Evolutionary conservation across 2,329 filamentous ascomycete species (phyloP).

Genomic region (Nectriaceae sp.): DNA sequence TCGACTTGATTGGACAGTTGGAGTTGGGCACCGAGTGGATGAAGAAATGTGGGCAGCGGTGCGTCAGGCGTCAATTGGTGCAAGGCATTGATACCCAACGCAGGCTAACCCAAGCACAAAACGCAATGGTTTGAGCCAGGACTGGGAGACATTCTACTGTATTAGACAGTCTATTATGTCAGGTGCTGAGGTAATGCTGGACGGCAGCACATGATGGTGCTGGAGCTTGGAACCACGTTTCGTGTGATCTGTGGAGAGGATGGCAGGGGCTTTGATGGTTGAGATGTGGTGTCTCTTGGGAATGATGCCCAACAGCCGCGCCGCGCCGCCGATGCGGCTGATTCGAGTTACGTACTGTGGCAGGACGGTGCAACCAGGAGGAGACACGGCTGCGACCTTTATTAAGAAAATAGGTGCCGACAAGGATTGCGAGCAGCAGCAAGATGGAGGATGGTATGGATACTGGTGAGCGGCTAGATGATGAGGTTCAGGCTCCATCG

Average conservation of each 20-base stretch:
- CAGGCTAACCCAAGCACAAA: conserved; percentile 5
- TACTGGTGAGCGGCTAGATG: no score
- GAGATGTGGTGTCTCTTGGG: conserved; percentile 7
- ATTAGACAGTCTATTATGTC: conserved; percentile 6
- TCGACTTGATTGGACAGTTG: conserved; percentile 25
- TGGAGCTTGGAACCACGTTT: conserved; percentile 26
- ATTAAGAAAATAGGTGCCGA: conserved; percentile 16
- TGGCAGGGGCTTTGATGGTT: conserved; percentile 6
- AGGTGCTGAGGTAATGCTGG: conserved; percentile 25
- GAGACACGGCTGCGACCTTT: conserved; percentile 15
- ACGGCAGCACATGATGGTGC: conserved; percentile 22
- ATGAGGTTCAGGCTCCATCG: conserved; percentile 22
- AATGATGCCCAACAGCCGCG: conserved; percentile 30
- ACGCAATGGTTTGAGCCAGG: background rate
- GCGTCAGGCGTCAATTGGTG: conserved; percentile 36
- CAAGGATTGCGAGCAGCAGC: conserved; percentile 12
- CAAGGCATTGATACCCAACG: conserved; percentile 43
- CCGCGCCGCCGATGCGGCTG: no score
- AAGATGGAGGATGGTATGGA: conserved; percentile 8
- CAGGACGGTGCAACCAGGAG: conserved; percentile 20
- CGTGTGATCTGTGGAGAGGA: conserved; percentile 24
- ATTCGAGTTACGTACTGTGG: conserved; percentile 11
- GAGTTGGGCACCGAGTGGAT: conserved; percentile 28
- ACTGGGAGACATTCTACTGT: no score
- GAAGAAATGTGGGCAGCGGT: conserved; percentile 23